These are phyloP conservation scores for Peziza echinospora DNA, from an alignment of 495 filamentous ascomycete species.

Conservation along the genomic window DNA sequence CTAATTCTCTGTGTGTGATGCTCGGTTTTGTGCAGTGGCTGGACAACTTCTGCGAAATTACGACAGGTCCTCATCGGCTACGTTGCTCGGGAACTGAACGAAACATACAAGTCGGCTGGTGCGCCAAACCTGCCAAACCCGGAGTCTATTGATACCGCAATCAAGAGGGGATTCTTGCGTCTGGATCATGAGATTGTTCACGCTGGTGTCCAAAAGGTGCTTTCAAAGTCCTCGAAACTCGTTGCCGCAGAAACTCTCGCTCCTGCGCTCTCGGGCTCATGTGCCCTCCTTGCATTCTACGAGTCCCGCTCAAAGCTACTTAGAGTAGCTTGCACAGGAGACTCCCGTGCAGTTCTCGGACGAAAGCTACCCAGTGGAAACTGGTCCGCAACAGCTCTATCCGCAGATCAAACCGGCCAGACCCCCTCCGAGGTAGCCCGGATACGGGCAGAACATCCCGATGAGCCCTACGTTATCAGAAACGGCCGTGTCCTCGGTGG, in stretches of 20 bases:
- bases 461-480: constrained; percentile 59
- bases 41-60: constrained; percentile 94
- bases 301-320: constrained; percentile 64
- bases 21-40: constrained; percentile 37
- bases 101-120: constrained; percentile 60
- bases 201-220: constrained; percentile 65
- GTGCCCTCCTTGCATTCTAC: constrained; percentile 90
- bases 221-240: constrained; percentile 65
- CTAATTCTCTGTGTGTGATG: too few species aligned
- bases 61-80: constrained; percentile 76
- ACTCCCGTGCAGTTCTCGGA: constrained; percentile 82
- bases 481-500: constrained; percentile 82
- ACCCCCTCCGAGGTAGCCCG: constrained; percentile 65
- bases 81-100: constrained; percentile 85
- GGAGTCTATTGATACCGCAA: constrained; percentile 66
- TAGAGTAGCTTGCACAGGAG: constrained; percentile 81
- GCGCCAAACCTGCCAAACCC: constrained; percentile 36
- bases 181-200: constrained; percentile 87
- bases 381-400: constrained; percentile 78
- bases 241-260: constrained; percentile 78
- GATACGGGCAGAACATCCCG: constrained; percentile 65
- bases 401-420: constrained; percentile 76
- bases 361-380: constrained; percentile 53
- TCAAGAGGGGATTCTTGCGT: constrained; percentile 73
- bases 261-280: constrained; percentile 84